Evolutionary conservation across 208 protist genomes (phyloP), one percentile per base, ranked within the genome.

Genomic region (Trypanosoma scelopori): DNA sequence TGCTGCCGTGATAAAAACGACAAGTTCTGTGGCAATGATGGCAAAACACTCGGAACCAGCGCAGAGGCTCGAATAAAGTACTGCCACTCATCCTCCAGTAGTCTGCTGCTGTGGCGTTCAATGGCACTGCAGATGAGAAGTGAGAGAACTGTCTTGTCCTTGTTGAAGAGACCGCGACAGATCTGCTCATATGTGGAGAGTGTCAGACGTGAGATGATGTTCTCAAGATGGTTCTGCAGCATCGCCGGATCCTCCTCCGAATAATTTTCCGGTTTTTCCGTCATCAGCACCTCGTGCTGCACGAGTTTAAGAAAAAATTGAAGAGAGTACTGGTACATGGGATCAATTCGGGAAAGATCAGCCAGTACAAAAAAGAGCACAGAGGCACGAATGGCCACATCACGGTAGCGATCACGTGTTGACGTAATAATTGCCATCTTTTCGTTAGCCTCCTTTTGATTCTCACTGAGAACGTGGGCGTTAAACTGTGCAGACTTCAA

Each of bases 311-410:
- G 90, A 71, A 99, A 99, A 79, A 98, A 99, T 60, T 97, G 89
- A 39, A 99, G 81, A 23, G 97, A 99, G 82, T 98, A 99, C 85
- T 99, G 96, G 76, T 99, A 99, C 97, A 99, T 99, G 25, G 97
- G 97, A 77, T 99, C 98, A 60, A 99, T 95, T 23, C 87, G 79
- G 20, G 87, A 76, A 45, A 99, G 81, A 65, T 98, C 91, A 5
- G 97, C 85, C 2, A 98, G 78, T 45, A 93, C 87, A 75, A 98
- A 99, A 81, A 97, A 99, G n/a, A 99, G 80, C 59, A 97, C 83
- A 3, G 95, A 77, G 0, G 90, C 89, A n/a, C 94, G 89, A 47
- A 81, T 63, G 7, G 97, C 97, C 37, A 98, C 89, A 45, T 76
- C 75, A 53, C 84, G 77, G 74, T 98, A 99, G 48, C 78, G 65